phyloP scores from a whole-genome alignment of 2,329 filamentous ascomycete genomes.

The Periconia digitata region DNA sequence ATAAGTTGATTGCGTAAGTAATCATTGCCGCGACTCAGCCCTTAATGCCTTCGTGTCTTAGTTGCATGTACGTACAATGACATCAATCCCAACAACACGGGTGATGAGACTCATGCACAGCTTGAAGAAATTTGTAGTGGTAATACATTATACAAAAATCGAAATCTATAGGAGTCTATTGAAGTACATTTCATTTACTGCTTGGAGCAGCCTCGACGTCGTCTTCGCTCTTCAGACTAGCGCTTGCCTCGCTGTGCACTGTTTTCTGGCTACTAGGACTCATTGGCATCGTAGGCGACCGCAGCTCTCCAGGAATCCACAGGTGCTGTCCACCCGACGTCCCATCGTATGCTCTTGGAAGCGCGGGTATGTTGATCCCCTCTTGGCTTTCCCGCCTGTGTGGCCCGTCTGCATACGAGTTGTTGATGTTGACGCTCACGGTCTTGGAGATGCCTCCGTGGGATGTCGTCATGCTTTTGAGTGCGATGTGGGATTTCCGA shows the following conservation, averaged over 20 bases:
- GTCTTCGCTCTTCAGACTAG: not conserved
- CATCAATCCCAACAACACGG: too few relatives aligned
- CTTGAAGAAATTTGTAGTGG: too few relatives aligned
- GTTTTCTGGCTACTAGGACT: not conserved
- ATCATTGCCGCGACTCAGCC: too few relatives aligned
- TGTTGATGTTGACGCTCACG: slow-evolving; percentile 6
- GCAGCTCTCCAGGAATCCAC: not conserved
- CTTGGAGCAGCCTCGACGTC: too few relatives aligned
- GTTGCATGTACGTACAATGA: too few relatives aligned
- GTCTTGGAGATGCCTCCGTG: slow-evolving; percentile 10
- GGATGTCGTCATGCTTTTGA: not conserved
- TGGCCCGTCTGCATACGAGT: not conserved
- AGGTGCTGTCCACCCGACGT: not conserved
- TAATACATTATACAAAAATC: not conserved
- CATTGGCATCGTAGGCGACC: not conserved
- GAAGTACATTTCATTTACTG: too few relatives aligned
- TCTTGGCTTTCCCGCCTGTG: slow-evolving; percentile 9
- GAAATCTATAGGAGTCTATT: not conserved
- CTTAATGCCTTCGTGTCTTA: too few relatives aligned
- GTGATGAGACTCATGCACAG: too few relatives aligned
- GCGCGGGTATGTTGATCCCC: slow-evolving; percentile 6
- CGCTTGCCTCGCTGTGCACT: not conserved
- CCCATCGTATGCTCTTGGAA: not conserved
- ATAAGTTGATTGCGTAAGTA: too few relatives aligned
- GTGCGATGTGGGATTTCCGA: slow-evolving; percentile 1